phyloP scores from a whole-genome alignment of 176 grass and related monocot genomes.

The Aegilops tauschii region DNA sequence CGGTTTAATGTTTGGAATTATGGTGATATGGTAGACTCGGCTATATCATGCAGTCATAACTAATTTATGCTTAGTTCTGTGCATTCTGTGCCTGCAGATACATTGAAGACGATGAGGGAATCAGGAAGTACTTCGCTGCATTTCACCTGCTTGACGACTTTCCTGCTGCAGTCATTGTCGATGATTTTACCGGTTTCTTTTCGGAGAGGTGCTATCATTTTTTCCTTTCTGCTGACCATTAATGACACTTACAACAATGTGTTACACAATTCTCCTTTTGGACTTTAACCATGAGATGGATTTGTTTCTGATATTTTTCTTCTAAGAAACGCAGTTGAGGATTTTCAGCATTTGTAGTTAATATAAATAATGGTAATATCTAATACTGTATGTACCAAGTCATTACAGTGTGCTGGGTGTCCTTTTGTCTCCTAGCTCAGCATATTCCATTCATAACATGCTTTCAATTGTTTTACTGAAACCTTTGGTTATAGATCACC shows the following conservation, averaged over 20 bases:
- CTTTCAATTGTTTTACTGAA: constrained; percentile 2
- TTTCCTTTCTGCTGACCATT: not conserved
- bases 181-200: constrained; percentile 91
- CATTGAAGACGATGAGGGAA: constrained; percentile 64
- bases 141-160: constrained; percentile 77
- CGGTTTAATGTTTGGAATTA: not conserved
- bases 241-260: not conserved
- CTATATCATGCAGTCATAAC: not conserved
- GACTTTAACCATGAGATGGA: not conserved
- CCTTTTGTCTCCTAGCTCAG: not conserved
- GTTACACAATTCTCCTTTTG: not conserved
- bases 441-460: constrained; percentile 10
- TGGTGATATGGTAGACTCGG: not conserved
- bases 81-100: constrained; percentile 55
- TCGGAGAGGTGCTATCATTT: constrained; percentile 40
- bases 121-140: constrained; percentile 78
- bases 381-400: not conserved
- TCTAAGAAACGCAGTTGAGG: not conserved
- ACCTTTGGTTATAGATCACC: not conserved
- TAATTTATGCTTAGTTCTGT: not conserved
- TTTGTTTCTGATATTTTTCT: not conserved
- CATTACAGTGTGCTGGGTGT: not conserved
- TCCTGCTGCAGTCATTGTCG: constrained; percentile 75
- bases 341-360: not conserved
- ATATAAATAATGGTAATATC: constrained; percentile 6